Base-by-base conservation (phyloP, 225 moss, liverwort and hornwort species). In the Pseudoscleropodium purum region DNA sequence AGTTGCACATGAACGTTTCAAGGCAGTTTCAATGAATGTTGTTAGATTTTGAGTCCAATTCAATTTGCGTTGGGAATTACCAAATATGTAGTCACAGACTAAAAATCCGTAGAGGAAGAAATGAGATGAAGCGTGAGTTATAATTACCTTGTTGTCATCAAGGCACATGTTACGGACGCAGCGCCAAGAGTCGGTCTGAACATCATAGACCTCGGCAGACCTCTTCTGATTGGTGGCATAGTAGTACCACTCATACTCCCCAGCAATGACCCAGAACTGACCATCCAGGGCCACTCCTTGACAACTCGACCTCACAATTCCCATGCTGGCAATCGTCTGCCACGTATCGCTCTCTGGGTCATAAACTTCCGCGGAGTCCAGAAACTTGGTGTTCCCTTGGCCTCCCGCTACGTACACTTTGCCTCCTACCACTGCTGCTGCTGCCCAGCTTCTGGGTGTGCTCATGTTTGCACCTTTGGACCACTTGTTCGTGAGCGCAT, bases 251-350 rank as follows among this genome's bases (percentile, higher is more conserved):
- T 89, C 92, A 47, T 94, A 94, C 92, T 95, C 94, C 47, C 96
- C 96, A 7, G 95, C 95, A 24, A 95, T 89, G 59, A 96, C 95
- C 96, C 96, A 96, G 41, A 96, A 94, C 84, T 95, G 90, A 7
- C 90, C 93, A 60, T 91, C 92, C 31, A 96, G 87, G 11, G 90
- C 86, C n/a, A 93, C 90, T 62, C 95, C 95, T 75, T 91, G 93
- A 59, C 95, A 95, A 37, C 95, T 95, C 39, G 91, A 94, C 87
- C 96, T 89, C 33, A 91, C 87, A 69, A 89, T 85, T 36, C 72
- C 70, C 92, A 95, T 95, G 92, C 86, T 92, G 41, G 92, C 85
- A 39, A 95, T 90, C 5, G 85, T 15, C 62, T 84, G 69, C 95
- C 96, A 96, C 17, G 89, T 77, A 82, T 96, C 88, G 5, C 72